A percentile compares a stretch with the other conserved stretches of the same genome.
These are phyloP conservation scores for Trichoderma atrobrunneum DNA, from an alignment of 2,329 filamentous ascomycete genomes.

Conservation along the genomic window DNA sequence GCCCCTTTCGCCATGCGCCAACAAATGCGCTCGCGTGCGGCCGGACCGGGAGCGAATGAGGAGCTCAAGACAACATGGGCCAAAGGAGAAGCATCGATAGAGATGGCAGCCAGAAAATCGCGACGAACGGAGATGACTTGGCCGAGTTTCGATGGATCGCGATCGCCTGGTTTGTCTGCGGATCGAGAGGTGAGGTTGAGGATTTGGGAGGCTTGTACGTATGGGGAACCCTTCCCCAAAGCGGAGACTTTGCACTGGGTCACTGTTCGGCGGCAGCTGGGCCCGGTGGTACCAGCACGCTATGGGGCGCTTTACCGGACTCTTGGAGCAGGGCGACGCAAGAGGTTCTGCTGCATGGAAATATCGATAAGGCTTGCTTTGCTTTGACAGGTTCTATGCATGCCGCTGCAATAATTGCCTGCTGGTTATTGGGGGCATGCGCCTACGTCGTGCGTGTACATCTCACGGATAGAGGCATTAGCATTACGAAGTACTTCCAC, in stretches of 20 bases:
- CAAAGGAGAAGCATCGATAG: conserved; percentile 50
- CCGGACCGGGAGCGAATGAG: conserved; percentile 45
- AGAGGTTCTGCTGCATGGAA: not conserved
- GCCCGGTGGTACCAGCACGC: conserved; percentile 20
- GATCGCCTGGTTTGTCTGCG: conserved; percentile 49
- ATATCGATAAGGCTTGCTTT: conserved; percentile 16
- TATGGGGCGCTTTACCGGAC: conserved; percentile 16
- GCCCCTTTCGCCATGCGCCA: conserved; percentile 56
- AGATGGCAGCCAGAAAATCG: conserved; percentile 48
- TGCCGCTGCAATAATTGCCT: not conserved
- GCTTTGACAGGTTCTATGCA: conserved; percentile 1
- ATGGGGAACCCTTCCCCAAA: conserved; percentile 38
- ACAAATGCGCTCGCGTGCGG: conserved; percentile 51
- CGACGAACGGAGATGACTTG: conserved; percentile 41
- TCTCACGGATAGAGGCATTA: conserved; percentile 8
- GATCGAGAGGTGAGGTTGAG: conserved; percentile 57
- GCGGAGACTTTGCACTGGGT: conserved; percentile 36
- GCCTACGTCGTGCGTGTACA: conserved; percentile 1
- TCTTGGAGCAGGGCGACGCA: conserved; percentile 11
- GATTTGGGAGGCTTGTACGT: conserved; percentile 40
- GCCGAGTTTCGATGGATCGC: conserved; percentile 51
- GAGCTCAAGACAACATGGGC: conserved; percentile 49
- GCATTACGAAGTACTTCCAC: not conserved
- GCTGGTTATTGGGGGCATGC: conserved; percentile 8
- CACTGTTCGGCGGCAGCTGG: conserved; percentile 23